Evolutionary conservation across 1,284 basidiomycete species (phyloP), one percentile per base, ranked within the genome.

Genomic region (Gymnopus androsaceus): DNA sequence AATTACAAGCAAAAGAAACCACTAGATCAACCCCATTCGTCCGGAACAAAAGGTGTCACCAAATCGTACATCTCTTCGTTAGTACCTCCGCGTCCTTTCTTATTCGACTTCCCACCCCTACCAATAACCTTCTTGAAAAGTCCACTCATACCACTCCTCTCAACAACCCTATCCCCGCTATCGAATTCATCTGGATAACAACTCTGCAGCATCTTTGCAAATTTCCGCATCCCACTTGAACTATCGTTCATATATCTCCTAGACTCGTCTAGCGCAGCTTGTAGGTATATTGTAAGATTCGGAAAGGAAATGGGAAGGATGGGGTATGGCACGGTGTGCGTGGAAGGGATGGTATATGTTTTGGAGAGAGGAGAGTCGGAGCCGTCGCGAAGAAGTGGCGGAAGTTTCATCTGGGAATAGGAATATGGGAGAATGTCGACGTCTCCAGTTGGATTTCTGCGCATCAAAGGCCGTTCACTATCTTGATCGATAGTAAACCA

Each of bases 61-160:
- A 90, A 77, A 49, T 90, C 86, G 60, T 84, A 91, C 12, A 83
- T 85, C 58, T 90, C 87, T 62, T 88, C 87, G 64, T 91, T 91
- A n/a, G n/a, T n/a, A 60, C 77, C 78, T 61, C 75, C 72, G 49
- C 74, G 72, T 63, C 64, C 71, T 60, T 69, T 79, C 53, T 71
- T 72, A 41, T 73, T 71, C 60, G 41, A 44, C 19, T 70, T 80
- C 60, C 76, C 74, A 19, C 76, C 74, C 47, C 82, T 75, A 27
- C 84, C 82, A 12, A 88, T 83, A 21, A 87, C 78, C 38, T 81
- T 78, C 66, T 82, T 84, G 61, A 88, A 75, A 58, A 87, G 70
- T 37, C 72, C 78, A 42, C 76, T 77, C 54, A 79, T 74, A 46
- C 70, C 70, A 54, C 64, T 70, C 61, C 64, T 74, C 49, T 51